phyloP scores from a whole-genome alignment of 2,329 filamentous ascomycete species.

The Arthroderma sp. region DNA sequence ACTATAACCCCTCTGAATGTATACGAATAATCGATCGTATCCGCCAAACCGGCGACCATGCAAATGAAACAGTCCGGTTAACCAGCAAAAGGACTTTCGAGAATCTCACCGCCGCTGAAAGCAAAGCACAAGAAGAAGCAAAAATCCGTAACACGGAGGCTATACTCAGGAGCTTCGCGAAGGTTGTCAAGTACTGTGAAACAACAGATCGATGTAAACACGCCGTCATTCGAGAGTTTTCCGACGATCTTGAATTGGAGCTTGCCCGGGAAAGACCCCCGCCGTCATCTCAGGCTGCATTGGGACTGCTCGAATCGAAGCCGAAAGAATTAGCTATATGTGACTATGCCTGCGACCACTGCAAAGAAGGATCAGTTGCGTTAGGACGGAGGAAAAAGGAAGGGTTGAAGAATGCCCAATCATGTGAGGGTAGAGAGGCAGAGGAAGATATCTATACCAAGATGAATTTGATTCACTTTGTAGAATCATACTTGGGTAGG shows the following conservation, averaged over 20 bases:
- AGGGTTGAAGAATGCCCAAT: not conserved
- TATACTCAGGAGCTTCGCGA: constrained; percentile 51
- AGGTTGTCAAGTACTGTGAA: constrained; percentile 72
- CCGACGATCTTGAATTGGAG: constrained; percentile 48
- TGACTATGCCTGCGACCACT: constrained; percentile 66
- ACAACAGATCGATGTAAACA: constrained; percentile 62
- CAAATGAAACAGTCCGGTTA: constrained; percentile 10
- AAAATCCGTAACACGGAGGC: constrained; percentile 28
- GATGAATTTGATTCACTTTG: not conserved
- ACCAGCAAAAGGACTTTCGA: constrained; percentile 31
- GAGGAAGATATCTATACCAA: not conserved
- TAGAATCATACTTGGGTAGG: not conserved
- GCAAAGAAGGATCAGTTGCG: constrained; percentile 48
- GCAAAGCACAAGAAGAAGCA: constrained; percentile 20
- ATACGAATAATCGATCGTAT: constrained; percentile 55
- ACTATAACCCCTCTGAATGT: constrained; percentile 79
- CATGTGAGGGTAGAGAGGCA: not conserved
- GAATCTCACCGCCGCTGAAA: constrained; percentile 33
- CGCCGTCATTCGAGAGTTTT: constrained; percentile 60
- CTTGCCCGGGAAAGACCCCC: constrained; percentile 20
- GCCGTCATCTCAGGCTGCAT: constrained; percentile 12
- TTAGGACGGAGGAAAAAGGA: not conserved
- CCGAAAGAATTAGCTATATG: constrained; percentile 39
- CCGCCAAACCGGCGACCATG: constrained; percentile 32
- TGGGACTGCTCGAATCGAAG: not conserved